A percentile compares a stretch with the other conserved stretches of the same genome.
phyloP scores from a whole-genome alignment of 495 filamentous ascomycete species.

The Aspergillus egyptiacus region DNA sequence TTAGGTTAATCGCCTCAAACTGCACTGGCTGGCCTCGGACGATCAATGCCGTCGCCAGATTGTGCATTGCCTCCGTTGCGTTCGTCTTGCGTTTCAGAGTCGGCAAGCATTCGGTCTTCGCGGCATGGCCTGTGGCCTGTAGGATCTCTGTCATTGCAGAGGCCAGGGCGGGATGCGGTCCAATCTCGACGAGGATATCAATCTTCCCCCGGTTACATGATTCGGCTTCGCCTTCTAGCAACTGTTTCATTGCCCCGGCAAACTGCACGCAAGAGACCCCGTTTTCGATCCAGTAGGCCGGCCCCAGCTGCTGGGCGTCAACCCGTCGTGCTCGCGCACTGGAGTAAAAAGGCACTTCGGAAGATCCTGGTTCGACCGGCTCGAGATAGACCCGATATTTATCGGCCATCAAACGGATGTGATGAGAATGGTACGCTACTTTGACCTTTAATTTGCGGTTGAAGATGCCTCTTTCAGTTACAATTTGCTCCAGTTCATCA shows the following conservation, averaged over 20 bases:
- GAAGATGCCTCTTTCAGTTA: conserved; percentile 44
- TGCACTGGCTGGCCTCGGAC: background rate
- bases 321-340: background rate
- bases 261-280: background rate
- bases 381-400: conserved; percentile 11
- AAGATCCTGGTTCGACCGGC: background rate
- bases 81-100: no score
- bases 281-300: background rate
- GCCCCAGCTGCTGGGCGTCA: background rate
- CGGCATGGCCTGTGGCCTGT: background rate
- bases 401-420: conserved; percentile 42
- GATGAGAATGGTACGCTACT: conserved; percentile 58
- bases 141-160: background rate
- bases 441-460: conserved; percentile 51
- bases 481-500: conserved; percentile 35
- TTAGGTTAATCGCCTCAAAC: background rate
- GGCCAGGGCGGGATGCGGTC: background rate
- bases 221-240: no score
- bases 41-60: no score
- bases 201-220: background rate
- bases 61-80: no score
- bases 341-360: background rate
- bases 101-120: background rate
- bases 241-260: background rate
- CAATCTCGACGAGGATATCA: conserved; percentile 2